Percentiles rank a stretch among this genome's conserved stretches.
These are phyloP conservation scores for Neurospora intermedia DNA, from an alignment of 495 filamentous ascomycete species.

Conservation along the genomic window DNA sequence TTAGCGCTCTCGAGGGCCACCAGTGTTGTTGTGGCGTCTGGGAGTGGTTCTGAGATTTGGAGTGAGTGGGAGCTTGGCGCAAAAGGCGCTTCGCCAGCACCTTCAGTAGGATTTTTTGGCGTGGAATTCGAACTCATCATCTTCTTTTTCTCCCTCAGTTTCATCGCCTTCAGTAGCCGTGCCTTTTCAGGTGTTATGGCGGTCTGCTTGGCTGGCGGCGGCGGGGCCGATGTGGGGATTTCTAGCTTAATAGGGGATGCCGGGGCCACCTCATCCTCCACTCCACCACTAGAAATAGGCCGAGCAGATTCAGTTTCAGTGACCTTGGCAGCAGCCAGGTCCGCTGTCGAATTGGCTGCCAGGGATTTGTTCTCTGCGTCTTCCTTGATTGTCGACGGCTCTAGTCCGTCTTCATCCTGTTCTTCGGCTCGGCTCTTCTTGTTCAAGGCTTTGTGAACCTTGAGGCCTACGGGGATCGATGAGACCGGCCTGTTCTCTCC, in stretches of 20 bases:
- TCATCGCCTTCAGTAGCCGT: slow-evolving; percentile 84
- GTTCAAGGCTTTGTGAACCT: slow-evolving; percentile 28
- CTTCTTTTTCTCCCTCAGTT: slow-evolving; percentile 71
- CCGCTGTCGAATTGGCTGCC: slow-evolving; percentile 7
- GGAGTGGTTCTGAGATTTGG: slow-evolving; percentile 2
- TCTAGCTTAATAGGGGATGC: slow-evolving; percentile 36
- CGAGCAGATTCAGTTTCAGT: slow-evolving; percentile 20
- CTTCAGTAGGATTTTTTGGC: slow-evolving; percentile 1
- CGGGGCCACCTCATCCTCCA: slow-evolving; percentile 42
- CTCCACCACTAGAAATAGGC: slow-evolving; percentile 26
- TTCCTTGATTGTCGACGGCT: slow-evolving; percentile 16
- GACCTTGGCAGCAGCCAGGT: slow-evolving; percentile 12
- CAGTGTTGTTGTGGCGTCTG: neutral
- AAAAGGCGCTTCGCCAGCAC: slow-evolving; percentile 8
- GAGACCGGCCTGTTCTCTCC: slow-evolving; percentile 60
- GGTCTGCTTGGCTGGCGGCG: slow-evolving; percentile 36
- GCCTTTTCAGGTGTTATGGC: slow-evolving; percentile 81
- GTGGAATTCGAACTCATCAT: slow-evolving; percentile 29
- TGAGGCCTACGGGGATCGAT: slow-evolving; percentile 49
- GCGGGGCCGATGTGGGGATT: slow-evolving; percentile 20
- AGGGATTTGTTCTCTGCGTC: slow-evolving; percentile 11
- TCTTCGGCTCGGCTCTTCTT: slow-evolving; percentile 31
- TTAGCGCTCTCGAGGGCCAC: neutral
- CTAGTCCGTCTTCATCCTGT: slow-evolving; percentile 18
- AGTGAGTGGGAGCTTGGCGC: slow-evolving; percentile 5